Evolutionary conservation across 164 flowering plant genomes (phyloP), one percentile per base, ranked within the genome.

Genomic region (Litsea cubeba): DNA sequence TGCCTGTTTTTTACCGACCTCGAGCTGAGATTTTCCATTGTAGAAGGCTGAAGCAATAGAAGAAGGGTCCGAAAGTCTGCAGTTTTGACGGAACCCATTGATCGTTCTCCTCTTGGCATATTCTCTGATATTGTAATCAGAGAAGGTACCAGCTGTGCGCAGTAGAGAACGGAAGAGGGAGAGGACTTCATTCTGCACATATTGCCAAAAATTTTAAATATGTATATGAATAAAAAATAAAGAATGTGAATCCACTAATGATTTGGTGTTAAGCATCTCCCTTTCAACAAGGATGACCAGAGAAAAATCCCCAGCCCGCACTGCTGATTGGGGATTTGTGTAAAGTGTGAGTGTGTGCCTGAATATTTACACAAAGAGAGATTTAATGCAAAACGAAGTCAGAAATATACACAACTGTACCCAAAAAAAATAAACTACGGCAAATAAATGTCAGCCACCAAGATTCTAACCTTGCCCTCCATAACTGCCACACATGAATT

Each of bases 101-200:
- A 82, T 60, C 12, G 95, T 79, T 3, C 96, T 85, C 51, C 90
- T 87, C 77, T 82, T 92, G 11, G 86, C 74, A n/a, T n/a, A 92
- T 75, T 94, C 95, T 58, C 95, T 78, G 62, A 92, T 72, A 85
- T 94, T 94, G 87, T 94, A 92, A 73, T 91, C 97, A 17, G 85
- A 17, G 82, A 94, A 92, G 2, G 26, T 68, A 12, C 89, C 81
- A 3, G 96, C 84, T 50, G 88, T 82, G 24, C 93, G 84, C 0
- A 92, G 84, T 22, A 93, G 79, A 25, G 80, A 75, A 25, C 76
- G 71, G 69, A 71, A 76, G 28, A 79, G 74, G 18, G 76, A 63
- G 23, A 82, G 68, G 18, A 77, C 54, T 30, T 74, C 78, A 12
- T 62, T 86, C 91, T 90, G 80, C 72, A 71, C 5, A 60, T 10